Conservation (phyloP, 2,329 filamentous ascomycete species). For the Hymenotorrendiella dingleyae region DNA sequence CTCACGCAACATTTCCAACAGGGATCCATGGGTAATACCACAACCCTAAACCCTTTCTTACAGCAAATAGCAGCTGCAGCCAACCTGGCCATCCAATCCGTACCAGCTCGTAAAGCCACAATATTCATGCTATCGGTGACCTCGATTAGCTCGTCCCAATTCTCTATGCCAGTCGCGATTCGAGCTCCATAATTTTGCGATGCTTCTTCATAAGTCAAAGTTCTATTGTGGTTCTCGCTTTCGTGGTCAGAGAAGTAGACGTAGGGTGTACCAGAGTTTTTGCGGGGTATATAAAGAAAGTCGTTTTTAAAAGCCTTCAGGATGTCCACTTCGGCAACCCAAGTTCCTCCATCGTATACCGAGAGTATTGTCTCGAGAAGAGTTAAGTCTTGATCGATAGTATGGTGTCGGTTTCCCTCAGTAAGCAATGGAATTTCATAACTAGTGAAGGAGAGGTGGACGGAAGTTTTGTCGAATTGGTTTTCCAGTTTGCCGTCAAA, state of each 20-base stretch:
- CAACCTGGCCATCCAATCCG: constrained; percentile 12
- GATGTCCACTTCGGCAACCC: constrained; percentile 23
- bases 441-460: constrained; percentile 5
- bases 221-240: too few species aligned
- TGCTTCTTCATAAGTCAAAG: not conserved
- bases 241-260: not conserved
- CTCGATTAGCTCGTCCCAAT: constrained; percentile 15
- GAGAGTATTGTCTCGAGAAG: constrained; percentile 21
- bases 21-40: constrained; percentile 5
- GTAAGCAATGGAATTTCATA: constrained; percentile 6
- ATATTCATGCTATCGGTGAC: not conserved
- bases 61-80: constrained; percentile 11
- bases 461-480: not conserved
- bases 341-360: constrained; percentile 19
- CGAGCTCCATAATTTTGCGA: not conserved
- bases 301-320: constrained; percentile 6
- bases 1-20: constrained; percentile 5
- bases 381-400: constrained; percentile 13
- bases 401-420: constrained; percentile 8
- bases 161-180: constrained; percentile 9
- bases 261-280: too few species aligned
- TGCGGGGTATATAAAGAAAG: too few species aligned
- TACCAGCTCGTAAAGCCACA: constrained; percentile 7
- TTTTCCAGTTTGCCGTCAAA: not conserved
- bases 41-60: not conserved